Evolutionary conservation across 1,284 basidiomycete genomes (phyloP), one percentile per base, ranked within the genome.

Genomic region (Marasmius fiardii): DNA sequence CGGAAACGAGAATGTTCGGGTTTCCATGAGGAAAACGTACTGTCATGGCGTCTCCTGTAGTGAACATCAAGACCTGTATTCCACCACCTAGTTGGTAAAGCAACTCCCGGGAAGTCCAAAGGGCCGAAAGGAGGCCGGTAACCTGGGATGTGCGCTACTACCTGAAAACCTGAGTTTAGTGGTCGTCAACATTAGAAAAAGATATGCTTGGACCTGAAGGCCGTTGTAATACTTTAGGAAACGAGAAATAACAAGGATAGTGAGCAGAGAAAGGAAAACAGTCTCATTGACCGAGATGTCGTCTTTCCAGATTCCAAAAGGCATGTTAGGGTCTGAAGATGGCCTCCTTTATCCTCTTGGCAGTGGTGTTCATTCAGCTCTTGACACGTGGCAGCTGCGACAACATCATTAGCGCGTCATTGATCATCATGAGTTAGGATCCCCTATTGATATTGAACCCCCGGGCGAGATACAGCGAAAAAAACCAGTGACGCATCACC

Each of bases 11-110:
- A n/a, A n/a, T n/a, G n/a, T 6, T 45, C 20, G 26, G 20, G 23
- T 35, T n/a, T 23, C 44, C 28, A 37, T 16, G 43, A 54, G 43
- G 14, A 52, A 18, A 23, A 56, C 59, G 18, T 62, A 69, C 71
- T 64, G 11, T 61, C 65, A 37, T 64, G 58, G 39, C 75, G 67
- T 68, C 72, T 71, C 18, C 58, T 56, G 77, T 77, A 80, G 5
- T 67, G 56, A 54, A 73, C 74, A 53, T 60, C 47, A 31, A 68
- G 37, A 26, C 74, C 67, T 11, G 72, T 71, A 55, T 79, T 78
- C 79, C 79, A 80, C 68, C 69, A 75, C 12, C 65, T 68, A 20
- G 70, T 71, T 28, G 76, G 77, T 1, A 78, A 34, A 5, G 74
- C 3, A 0, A 68, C 63, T 16, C 72, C 76, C 4, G 71, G 66